Base-by-base conservation (phyloP, 192 early-diverging fungal species). In the Coemansia sp. region DNA sequence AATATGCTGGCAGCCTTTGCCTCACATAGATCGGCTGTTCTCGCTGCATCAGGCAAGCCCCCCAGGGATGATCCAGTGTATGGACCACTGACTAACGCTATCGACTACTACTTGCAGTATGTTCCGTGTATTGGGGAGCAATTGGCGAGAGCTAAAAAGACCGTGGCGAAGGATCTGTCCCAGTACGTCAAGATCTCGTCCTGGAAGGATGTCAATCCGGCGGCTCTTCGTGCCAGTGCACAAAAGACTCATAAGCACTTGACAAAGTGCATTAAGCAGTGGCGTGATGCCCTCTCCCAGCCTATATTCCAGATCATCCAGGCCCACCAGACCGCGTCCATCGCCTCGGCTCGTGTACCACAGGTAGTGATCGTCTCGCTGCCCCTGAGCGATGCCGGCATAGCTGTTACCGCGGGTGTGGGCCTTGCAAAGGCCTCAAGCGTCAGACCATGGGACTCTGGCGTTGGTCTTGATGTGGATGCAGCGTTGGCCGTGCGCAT, bases 201-300 rank as follows among this genome's bases (percentile, higher is more conserved):
- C 45, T 99, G 95, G 94, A 96, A 95, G 74, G 97, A 99, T 71
- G 89, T 94, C 16, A 99, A 96, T 65, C 91, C 95, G 9, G 91
- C 90, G 62, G 95, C 97, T 0, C 74, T 99, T 35, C 86, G 90
- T 24, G 91, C 93, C 61, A 93, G 91, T 81, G 94, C 97, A 0
- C 89, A 88, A 39, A 89, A 92, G 78, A 94, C 95, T 8, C 97
- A 99, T 76, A 79, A 89, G 58, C 94, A 95, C 35, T 73, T 99
- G 50, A 79, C 90, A 73, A 97, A 96, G 79, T 94, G 94, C 65
- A 83, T 99, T 43, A 89, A 88, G 24, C 90, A 92, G 65, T 96
- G 94, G 71, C 79, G 90, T 2, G 88, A 89, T 37, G 84, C 93
- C 0, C 81, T 99, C 35, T 77, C 82, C n/a, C 78, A 87, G 33